Evolutionary conservation across 2,329 filamentous ascomycete genomes (phyloP).

Genomic region (Sporothrix protearum): DNA sequence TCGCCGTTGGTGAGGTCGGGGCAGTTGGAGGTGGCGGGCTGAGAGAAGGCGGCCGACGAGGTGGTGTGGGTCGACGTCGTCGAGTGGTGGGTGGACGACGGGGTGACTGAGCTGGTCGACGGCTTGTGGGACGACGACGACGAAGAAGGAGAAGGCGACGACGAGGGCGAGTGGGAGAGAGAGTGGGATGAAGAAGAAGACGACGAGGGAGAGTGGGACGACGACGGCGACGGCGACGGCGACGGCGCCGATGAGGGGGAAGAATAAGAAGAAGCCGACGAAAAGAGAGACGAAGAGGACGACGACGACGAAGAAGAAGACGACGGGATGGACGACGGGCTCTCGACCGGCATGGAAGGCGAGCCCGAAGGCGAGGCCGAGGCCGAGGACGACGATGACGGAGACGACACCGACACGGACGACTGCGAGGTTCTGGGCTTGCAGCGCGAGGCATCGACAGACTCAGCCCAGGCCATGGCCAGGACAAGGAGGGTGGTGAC

Average conservation of each 20-base stretch:
- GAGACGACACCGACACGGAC: not conserved
- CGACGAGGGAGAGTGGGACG: not conserved
- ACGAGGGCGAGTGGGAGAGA: not conserved
- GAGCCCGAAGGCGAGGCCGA: not conserved
- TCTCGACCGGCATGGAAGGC: not conserved
- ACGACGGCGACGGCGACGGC: not conserved
- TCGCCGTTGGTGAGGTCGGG: not conserved
- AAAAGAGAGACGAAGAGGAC: not conserved
- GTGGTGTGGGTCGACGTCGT: not conserved
- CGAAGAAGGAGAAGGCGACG: not conserved
- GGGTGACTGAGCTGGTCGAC: too few relatives aligned
- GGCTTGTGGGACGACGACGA: not conserved
- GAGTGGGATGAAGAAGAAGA: not conserved
- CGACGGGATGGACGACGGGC: not conserved
- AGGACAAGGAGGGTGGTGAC: not conserved
- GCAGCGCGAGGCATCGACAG: slow-evolving; percentile 2
- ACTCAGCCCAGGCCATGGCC: slow-evolving; percentile 11
- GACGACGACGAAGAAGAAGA: not conserved
- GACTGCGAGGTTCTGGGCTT: not conserved
- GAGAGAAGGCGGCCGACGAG: not conserved
- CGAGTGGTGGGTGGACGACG: not conserved
- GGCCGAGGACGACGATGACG: not conserved
- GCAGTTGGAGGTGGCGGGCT: slow-evolving; percentile 1
- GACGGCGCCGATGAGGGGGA: not conserved
- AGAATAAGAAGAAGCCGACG: not conserved